A percentile compares a stretch with the other conserved stretches of the same genome.
phyloP scores from a whole-genome alignment of 768 basidiomycete genomes.

The Lactifluus pinguis region DNA sequence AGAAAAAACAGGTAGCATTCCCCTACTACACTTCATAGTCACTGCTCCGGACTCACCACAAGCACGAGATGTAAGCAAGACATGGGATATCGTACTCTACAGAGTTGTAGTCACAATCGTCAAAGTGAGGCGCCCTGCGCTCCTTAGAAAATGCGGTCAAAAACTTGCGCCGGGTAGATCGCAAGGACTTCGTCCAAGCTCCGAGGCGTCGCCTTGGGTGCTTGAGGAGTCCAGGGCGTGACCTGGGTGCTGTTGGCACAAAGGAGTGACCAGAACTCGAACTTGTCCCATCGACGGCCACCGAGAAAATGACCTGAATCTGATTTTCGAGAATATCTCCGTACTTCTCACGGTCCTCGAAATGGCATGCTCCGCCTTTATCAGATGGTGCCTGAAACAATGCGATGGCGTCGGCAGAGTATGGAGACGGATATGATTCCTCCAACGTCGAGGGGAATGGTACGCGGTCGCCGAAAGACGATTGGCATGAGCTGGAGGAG shows the following conservation, averaged over 20 bases:
- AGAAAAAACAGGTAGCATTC: background rate
- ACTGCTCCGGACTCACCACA: background rate
- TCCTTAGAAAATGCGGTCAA: background rate
- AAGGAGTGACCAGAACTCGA: background rate
- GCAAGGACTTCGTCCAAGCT: background rate
- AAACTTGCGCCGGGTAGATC: background rate
- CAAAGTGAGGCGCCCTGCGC: background rate
- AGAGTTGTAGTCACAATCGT: background rate
- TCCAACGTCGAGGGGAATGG: slow-evolving; percentile 3
- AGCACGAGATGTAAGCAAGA: slow-evolving; percentile 11
- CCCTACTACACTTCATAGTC: background rate
- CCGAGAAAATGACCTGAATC: background rate
- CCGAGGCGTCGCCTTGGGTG: background rate
- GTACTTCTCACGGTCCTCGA: background rate
- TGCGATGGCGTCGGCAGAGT: slow-evolving; percentile 6
- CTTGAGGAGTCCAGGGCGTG: background rate
- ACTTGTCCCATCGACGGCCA: background rate
- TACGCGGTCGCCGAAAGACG: background rate
- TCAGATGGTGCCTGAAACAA: background rate
- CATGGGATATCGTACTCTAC: slow-evolving; percentile 11
- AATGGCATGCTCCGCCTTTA: background rate
- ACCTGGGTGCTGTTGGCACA: background rate
- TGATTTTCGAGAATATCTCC: background rate
- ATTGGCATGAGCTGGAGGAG: background rate
- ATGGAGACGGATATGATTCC: slow-evolving; percentile 11